Evolutionary conservation across 441 rosid species (phyloP).

Genomic region (Populus hybrid): DNA sequence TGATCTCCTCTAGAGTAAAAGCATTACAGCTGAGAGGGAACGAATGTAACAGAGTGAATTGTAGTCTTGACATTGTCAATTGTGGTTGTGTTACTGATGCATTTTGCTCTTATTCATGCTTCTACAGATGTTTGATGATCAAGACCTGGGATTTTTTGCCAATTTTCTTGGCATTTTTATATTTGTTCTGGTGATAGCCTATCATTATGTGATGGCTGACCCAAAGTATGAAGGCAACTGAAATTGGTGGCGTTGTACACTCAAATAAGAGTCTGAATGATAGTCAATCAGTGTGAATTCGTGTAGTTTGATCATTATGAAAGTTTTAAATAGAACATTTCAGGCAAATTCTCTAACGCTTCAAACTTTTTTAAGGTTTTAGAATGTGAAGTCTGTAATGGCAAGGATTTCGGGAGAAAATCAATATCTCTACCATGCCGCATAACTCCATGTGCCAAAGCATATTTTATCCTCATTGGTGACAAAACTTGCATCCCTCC

Average conservation of each 20-base stretch:
- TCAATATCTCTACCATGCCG: not conserved
- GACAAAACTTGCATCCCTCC: not conserved
- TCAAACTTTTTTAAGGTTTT: not conserved
- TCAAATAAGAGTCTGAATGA: not conserved
- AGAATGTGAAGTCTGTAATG: not conserved
- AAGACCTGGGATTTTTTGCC: slow-evolving; percentile 77
- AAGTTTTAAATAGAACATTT: not conserved
- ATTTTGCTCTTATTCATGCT: not conserved
- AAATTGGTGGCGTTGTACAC: slow-evolving; percentile 8
- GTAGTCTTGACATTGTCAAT: not conserved
- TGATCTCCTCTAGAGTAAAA: not conserved
- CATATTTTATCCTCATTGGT: not conserved
- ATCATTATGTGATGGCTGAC: slow-evolving; percentile 85
- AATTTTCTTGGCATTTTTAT: slow-evolving; percentile 88
- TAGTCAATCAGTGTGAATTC: not conserved
- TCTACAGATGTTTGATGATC: slow-evolving; percentile 82
- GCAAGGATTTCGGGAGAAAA: not conserved
- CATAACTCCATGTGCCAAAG: not conserved
- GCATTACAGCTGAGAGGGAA: not conserved
- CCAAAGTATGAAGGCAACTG: slow-evolving; percentile 68
- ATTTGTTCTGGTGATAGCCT: slow-evolving; percentile 72
- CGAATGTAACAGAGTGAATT: not conserved
- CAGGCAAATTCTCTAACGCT: not conserved
- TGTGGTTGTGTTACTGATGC: not conserved
- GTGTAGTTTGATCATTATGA: not conserved